Evolutionary conservation across 495 filamentous ascomycete genomes (phyloP).

Genomic region (Penicillium chermesinum): DNA sequence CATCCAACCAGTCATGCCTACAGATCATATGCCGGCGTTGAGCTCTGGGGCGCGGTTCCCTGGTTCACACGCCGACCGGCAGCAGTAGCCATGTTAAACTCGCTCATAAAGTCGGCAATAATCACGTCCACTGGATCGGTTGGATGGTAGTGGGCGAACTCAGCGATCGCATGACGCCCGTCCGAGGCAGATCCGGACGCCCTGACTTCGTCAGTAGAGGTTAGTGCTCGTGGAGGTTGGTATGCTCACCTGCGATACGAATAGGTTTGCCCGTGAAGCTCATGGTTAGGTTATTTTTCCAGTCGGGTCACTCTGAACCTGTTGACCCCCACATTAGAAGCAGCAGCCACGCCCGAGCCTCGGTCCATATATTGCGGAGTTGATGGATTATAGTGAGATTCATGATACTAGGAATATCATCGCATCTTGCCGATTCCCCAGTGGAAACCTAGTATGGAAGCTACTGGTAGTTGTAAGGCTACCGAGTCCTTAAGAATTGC

Average conservation of each 20-base stretch:
- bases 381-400: too few relatives aligned
- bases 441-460: too few relatives aligned
- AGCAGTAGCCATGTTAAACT: constrained; percentile 48
- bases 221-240: background rate
- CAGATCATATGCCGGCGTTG: constrained; percentile 41
- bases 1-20: too few relatives aligned
- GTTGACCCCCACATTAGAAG: too few relatives aligned
- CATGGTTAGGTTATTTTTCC: background rate
- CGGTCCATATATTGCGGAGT: too few relatives aligned
- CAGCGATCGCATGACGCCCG: constrained; percentile 50
- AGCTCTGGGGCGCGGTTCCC: background rate
- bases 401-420: too few relatives aligned
- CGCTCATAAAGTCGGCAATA: constrained; percentile 54
- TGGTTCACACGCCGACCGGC: constrained; percentile 41
- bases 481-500: too few relatives aligned
- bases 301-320: background rate
- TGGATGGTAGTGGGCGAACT: constrained; percentile 41
- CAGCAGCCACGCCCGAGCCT: too few relatives aligned
- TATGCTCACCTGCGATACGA: constrained; percentile 4
- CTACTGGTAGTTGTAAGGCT: too few relatives aligned
- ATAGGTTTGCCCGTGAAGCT: constrained; percentile 4
- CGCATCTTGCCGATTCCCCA: too few relatives aligned
- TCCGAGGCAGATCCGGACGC: constrained; percentile 54
- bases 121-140: constrained; percentile 52
- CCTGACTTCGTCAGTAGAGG: background rate